phyloP scores from a whole-genome alignment of 2,329 filamentous ascomycete species.

The Fusarium palustre region DNA sequence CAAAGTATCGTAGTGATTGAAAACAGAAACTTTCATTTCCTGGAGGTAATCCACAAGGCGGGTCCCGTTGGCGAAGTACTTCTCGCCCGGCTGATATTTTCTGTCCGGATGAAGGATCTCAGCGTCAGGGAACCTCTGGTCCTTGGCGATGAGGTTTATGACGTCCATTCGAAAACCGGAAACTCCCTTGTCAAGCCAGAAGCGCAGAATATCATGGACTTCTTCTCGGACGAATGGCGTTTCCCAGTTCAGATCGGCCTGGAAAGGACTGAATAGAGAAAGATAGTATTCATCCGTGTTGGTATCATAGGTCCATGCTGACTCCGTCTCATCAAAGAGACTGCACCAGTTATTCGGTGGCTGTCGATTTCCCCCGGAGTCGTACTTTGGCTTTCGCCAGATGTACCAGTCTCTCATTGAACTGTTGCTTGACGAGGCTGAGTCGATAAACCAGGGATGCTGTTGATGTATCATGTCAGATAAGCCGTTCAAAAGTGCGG shows the following conservation, averaged over 20 bases:
- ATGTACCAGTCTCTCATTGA: conserved; percentile 71
- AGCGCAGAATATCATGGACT: conserved; percentile 78
- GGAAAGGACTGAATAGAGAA: conserved; percentile 78
- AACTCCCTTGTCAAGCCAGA: conserved; percentile 81
- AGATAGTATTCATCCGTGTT: conserved; percentile 79
- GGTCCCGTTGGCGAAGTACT: conserved; percentile 74
- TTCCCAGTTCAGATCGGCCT: conserved; percentile 89
- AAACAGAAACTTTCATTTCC: conserved; percentile 70
- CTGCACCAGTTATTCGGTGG: conserved; percentile 81
- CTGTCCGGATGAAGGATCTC: conserved; percentile 61
- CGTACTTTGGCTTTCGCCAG: conserved; percentile 63
- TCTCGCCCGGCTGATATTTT: conserved; percentile 63
- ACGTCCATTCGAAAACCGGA: conserved; percentile 80
- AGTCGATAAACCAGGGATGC: conserved; percentile 42
- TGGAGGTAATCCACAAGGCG: conserved; percentile 74
- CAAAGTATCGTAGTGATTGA: conserved; percentile 71
- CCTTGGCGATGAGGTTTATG: conserved; percentile 78
- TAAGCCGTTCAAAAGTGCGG: too few species aligned
- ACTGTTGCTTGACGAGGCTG: conserved; percentile 24
- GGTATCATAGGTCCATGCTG: conserved; percentile 78
- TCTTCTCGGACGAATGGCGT: conserved; percentile 74
- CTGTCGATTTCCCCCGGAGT: conserved; percentile 67
- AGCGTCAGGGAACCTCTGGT: conserved; percentile 67
- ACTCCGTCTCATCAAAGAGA: conserved; percentile 67
- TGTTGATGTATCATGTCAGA: background rate